Conservation (phyloP, 805 yeast species). For the Brettanomyces nanus region DNA sequence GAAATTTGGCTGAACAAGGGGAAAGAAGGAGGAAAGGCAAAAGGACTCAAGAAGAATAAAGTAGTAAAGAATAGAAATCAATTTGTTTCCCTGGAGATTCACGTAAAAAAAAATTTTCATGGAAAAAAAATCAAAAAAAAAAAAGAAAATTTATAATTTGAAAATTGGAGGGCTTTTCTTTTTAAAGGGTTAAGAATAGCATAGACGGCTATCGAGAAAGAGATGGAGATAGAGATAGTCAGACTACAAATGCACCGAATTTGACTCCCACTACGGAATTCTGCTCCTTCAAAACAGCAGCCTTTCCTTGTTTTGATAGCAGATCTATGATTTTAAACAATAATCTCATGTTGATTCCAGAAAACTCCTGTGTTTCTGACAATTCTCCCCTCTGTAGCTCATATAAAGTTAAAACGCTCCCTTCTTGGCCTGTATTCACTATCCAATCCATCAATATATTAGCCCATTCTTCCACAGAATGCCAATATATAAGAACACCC, state of each 20-base stretch:
- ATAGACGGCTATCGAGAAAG: too few species aligned
- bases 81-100: not conserved
- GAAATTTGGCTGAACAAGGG: conserved; percentile 1
- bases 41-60: not conserved
- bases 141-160: not conserved
- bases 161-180: not conserved
- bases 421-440: conserved; percentile 72
- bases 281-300: conserved; percentile 56
- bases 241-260: conserved; percentile 10
- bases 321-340: conserved; percentile 47
- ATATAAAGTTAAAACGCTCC: conserved; percentile 70
- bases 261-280: conserved; percentile 65
- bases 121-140: too few species aligned
- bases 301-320: conserved; percentile 61
- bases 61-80: not conserved
- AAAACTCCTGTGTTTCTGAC: conserved; percentile 47
- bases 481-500: conserved; percentile 60
- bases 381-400: conserved; percentile 67
- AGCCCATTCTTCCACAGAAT: conserved; percentile 62
- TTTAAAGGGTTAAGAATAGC: not conserved
- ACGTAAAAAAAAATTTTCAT: not conserved
- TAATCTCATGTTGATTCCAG: conserved; percentile 50
- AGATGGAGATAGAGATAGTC: too few species aligned
- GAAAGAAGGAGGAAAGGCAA: conserved; percentile 2
- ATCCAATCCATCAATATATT: conserved; percentile 55